Base-by-base conservation (phyloP, 495 filamentous ascomycete genomes). In the Xylaria longipes region DNA sequence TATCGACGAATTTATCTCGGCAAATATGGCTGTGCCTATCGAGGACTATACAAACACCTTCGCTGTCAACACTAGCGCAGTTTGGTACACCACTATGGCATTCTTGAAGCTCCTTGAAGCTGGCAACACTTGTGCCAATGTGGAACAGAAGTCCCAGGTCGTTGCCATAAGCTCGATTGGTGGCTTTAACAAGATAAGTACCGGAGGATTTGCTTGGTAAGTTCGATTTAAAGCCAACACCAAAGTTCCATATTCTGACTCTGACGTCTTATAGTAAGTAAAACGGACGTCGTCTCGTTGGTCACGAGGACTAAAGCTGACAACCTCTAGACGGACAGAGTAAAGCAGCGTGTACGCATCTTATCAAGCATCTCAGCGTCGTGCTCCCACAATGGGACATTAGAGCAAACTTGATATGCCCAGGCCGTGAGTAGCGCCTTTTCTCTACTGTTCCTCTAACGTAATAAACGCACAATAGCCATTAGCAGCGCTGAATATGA, bases 121-220 rank as follows among this genome's bases (percentile, higher is more conserved):
- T 1, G 90, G 89, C 11, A 93, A 93, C 74, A 84, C 84, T 76
- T 77, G 80, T 15, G 83, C 78, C 11, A 85, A 89, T 67, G 74
- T 88, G 20, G 72, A 81, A 35, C 86, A 86, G 72, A 83, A 79
- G 41, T 88, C 88, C 25, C 91, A 93, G 81, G 84, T 94, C 7
- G 80, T 93, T 20, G 86, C 90, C 14, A 88, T 88, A 7, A 88
- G 85, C 75, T 88, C 84, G n/a, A 90, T 92, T 73, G 89, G 83
- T 0, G 88, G 80, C 2, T 90, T 88, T 72, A 89, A 84, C 73
- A 86, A 90, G 69, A 73, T 76, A 33, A 83, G 84, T 20, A 85
- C 88, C 0, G 87, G 86, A 8, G 87, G 87, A 1, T 89, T 84
- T 77, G 87, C 90, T 14, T 94, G 69, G 69, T 71, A 39, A 71